Evolutionary conservation across 306 rosid genomes (phyloP), one percentile per base, ranked within the genome.

Genomic region (Crotalaria pallida): DNA sequence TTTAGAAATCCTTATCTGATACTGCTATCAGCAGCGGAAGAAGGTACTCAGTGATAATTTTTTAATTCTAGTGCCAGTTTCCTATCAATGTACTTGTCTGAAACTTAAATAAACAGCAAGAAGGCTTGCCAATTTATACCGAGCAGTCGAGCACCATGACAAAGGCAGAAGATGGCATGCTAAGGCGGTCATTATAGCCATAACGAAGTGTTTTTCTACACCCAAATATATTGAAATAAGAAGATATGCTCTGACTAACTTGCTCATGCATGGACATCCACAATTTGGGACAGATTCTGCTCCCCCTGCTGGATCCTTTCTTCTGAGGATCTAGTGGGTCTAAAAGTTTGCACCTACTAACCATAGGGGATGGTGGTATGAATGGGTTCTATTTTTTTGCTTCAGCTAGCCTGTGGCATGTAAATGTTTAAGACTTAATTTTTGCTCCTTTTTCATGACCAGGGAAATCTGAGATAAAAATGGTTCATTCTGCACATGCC

Each of bases 231-330:
- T 34, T 71, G 36, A 45, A 59, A 31, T 59, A 40, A 49, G 49
- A 21, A 47, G 12, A 19, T 49, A 34, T 47, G 47, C 38, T 47
- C 38, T 31, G 49, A 31, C 8, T 13, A 47, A 13, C 26, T 31
- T 47, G 57, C 59, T 19, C 49, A 45, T 19, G 34, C 15, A 9
- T 18, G 31, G 44, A 10, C 21, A 12, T 38, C 63, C 55, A 12
- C 61, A 53, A 53, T 77, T 62, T 52, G 72, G 71, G 77, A 51
- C 12, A 53, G 49, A 71, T 56, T 55, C 58, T 24, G 34, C 36
- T 43, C 61, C 7, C 52, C 18, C 21, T 8, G 13, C 59, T n/a
- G n/a, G n/a, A n/a, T 59, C 63, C 40, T 47, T 45, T 44, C 10
- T 43, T 19, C 15, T 6, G 45, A 67, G 52, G 45, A 22, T 22